Evolutionary conservation across 768 basidiomycete species (phyloP).

Genomic region (Exidia glandulosa): DNA sequence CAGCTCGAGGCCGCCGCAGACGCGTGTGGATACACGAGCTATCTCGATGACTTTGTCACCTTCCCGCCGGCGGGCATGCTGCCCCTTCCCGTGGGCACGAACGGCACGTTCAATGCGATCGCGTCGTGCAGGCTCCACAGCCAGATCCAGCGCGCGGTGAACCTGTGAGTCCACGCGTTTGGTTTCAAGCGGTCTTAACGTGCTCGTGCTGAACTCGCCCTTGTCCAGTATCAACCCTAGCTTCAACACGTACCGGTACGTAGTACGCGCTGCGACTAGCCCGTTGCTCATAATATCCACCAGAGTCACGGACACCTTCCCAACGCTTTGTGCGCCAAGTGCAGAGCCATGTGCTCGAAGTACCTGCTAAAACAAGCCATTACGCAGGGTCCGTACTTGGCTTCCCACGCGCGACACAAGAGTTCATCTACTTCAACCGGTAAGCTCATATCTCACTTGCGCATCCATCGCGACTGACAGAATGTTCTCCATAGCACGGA

Average conservation of each 20-base stretch:
- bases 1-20: slow-evolving; percentile 27
- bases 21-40: slow-evolving; percentile 23
- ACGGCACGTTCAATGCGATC: slow-evolving; percentile 11
- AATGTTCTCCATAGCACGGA: neutral
- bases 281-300: too few species aligned
- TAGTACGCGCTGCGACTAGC: too few species aligned
- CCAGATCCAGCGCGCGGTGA: slow-evolving; percentile 37
- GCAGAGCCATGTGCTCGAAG: neutral
- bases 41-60: slow-evolving; percentile 22
- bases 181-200: neutral
- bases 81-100: slow-evolving; percentile 18
- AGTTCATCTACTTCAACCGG: slow-evolving; percentile 48
- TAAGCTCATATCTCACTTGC: slow-evolving; percentile 4
- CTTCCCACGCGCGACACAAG: slow-evolving; percentile 29
- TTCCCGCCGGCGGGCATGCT: slow-evolving; percentile 24
- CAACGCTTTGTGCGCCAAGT: slow-evolving; percentile 29
- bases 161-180: slow-evolving; percentile 24
- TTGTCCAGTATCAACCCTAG: slow-evolving; percentile 38
- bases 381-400: slow-evolving; percentile 29
- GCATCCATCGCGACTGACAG: neutral
- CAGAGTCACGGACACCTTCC: slow-evolving; percentile 44
- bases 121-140: slow-evolving; percentile 36
- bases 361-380: neutral
- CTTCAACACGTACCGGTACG: slow-evolving; percentile 47
- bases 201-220: neutral